Evolutionary conservation across 768 basidiomycete genomes (phyloP).

Genomic region (Suillus occidentalis): DNA sequence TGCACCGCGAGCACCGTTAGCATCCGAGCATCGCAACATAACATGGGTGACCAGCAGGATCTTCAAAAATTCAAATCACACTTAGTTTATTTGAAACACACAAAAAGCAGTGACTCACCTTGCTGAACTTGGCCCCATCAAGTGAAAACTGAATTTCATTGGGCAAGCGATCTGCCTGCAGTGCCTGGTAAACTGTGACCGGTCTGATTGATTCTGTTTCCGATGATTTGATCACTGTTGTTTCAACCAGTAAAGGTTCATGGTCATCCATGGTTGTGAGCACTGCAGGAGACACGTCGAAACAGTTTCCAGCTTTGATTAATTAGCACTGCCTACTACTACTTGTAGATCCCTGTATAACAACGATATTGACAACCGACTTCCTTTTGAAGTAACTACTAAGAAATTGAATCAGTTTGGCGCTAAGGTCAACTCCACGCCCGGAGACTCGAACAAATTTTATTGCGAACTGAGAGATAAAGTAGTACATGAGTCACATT

Average conservation of each 20-base stretch:
- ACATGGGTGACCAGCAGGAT: conserved; percentile 54
- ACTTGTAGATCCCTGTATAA: not conserved
- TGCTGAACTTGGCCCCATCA: too few species aligned
- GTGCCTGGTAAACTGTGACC: conserved; percentile 51
- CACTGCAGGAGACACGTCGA: not conserved
- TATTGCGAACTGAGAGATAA: too few species aligned
- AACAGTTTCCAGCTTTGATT: not conserved
- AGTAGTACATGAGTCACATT: too few species aligned
- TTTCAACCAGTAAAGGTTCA: conserved; percentile 10
- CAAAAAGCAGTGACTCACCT: too few species aligned
- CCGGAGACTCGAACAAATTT: too few species aligned
- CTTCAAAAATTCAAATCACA: conserved; percentile 16
- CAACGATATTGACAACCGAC: not conserved
- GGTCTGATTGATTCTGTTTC: conserved; percentile 37
- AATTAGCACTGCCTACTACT: not conserved
- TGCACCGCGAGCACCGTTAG: not conserved
- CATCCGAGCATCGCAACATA: conserved; percentile 18
- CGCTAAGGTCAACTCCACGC: too few species aligned
- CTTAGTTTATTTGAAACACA: not conserved
- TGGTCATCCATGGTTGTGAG: conserved; percentile 12
- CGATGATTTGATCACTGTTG: conserved; percentile 7
- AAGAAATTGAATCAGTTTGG: not conserved
- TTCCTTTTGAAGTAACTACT: conserved; percentile 10
- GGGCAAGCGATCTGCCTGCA: too few species aligned
- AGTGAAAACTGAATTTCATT: too few species aligned